Percentiles rank a stretch among this genome's conserved stretches.
These are phyloP conservation scores for Dictyophora rubrovolvata DNA, from an alignment of 768 basidiomycete genomes.

Conservation along the genomic window DNA sequence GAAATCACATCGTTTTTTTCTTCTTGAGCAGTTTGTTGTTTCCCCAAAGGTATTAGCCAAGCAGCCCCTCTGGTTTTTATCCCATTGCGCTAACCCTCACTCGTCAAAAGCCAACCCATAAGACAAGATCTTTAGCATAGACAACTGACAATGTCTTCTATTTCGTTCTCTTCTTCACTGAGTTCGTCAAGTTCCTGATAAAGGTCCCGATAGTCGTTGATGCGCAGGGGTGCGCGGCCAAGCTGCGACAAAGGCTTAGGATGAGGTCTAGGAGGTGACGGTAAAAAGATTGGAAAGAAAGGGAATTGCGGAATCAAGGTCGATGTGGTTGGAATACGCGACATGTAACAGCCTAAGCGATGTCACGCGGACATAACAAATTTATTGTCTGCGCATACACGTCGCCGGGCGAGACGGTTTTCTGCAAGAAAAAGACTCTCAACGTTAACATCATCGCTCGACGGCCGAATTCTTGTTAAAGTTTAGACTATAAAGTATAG, in stretches of 20 bases:
- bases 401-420: no score
- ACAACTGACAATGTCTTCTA: slow-evolving; percentile 60
- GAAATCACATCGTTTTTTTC: slow-evolving; percentile 71
- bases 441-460: no score
- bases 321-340: slow-evolving; percentile 30
- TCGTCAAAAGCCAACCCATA: not conserved
- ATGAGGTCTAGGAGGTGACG: slow-evolving; percentile 54
- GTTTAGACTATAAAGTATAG: no score
- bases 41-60: slow-evolving; percentile 66
- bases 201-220: slow-evolving; percentile 58
- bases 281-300: slow-evolving; percentile 55
- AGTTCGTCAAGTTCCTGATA: slow-evolving; percentile 73
- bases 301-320: slow-evolving; percentile 61
- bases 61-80: slow-evolving; percentile 58
- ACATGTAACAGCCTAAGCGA: not conserved
- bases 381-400: no score
- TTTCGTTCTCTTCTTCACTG: slow-evolving; percentile 73
- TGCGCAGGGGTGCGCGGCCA: slow-evolving; percentile 41
- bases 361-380: no score
- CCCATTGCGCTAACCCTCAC: slow-evolving; percentile 33
- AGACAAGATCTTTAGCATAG: not conserved
- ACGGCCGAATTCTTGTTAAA: no score
- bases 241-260: slow-evolving; percentile 46
- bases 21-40: slow-evolving; percentile 62
- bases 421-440: no score